phyloP scores from a whole-genome alignment of 495 filamentous ascomycete genomes.

The Xylaria scruposa region DNA sequence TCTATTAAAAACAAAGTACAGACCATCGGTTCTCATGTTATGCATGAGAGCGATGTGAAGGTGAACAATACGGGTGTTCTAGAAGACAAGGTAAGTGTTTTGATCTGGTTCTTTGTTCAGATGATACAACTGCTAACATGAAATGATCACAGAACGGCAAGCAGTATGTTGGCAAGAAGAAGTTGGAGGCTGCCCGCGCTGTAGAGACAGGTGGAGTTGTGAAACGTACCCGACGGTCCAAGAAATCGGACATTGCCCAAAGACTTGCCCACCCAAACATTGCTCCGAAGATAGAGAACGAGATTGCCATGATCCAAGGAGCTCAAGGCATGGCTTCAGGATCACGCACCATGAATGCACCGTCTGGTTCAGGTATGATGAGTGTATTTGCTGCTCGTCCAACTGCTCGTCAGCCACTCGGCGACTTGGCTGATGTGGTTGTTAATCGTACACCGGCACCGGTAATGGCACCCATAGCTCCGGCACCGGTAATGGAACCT shows the following conservation, averaged over 20 bases:
- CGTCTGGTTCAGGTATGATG: background rate
- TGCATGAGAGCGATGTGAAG: background rate
- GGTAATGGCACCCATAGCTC: no score
- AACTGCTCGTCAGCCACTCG: no score
- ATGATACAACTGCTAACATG: background rate
- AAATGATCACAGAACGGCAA: background rate
- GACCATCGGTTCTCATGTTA: background rate
- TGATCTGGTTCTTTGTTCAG: background rate
- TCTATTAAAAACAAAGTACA: background rate
- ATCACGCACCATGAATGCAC: background rate
- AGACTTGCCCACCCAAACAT: background rate
- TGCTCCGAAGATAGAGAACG: no score
- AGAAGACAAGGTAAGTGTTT: conserved; percentile 1
- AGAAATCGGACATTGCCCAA: background rate
- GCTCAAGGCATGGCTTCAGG: background rate
- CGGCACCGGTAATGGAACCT: no score
- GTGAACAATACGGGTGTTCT: background rate
- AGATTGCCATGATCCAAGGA: background rate
- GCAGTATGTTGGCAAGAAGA: background rate
- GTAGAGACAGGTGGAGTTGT: background rate
- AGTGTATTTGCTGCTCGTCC: background rate
- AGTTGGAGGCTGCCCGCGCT: background rate
- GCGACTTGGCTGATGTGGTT: no score
- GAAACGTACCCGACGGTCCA: background rate
- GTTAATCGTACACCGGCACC: no score